phyloP scores from a whole-genome alignment of 2,329 filamentous ascomycete genomes.

The Colletotrichum somersetense region DNA sequence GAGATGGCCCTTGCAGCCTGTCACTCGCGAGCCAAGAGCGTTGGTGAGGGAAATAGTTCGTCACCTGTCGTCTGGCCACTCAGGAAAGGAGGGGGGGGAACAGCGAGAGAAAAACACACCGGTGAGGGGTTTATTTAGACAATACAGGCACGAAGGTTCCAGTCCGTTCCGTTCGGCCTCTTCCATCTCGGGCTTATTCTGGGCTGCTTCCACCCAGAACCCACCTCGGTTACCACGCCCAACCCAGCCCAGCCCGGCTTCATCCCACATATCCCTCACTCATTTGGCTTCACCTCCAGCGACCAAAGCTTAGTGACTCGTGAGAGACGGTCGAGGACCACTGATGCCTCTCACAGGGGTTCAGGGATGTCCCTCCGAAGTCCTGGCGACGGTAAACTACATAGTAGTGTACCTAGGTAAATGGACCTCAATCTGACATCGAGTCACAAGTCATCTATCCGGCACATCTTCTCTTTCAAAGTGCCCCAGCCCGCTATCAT shows the following conservation, averaged over 20 bases:
- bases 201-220: constrained; percentile 36
- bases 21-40: neutral
- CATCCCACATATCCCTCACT: constrained; percentile 4
- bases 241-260: constrained; percentile 33
- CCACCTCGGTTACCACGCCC: constrained; percentile 29
- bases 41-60: constrained; percentile 36
- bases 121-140: constrained; percentile 40
- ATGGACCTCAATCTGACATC: constrained; percentile 4
- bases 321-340: constrained; percentile 16
- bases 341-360: constrained; percentile 26
- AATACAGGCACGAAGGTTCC: constrained; percentile 29
- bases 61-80: neutral
- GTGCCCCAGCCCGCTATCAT: neutral
- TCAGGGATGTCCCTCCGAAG: constrained; percentile 35
- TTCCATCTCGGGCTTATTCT: constrained; percentile 41
- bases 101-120: neutral
- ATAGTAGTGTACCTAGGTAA: too few species aligned
- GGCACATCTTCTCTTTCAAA: neutral
- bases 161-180: constrained; percentile 16
- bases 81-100: neutral
- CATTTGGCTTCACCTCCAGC: neutral
- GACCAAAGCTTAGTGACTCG: too few species aligned
- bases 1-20: neutral
- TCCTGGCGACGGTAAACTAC: constrained; percentile 14
- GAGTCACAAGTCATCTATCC: constrained; percentile 19